Percentiles rank a stretch among this genome's conserved stretches.
Conservation (phyloP, 1,139 yeast genomes). For the Meyerozyma carpophila region DNA sequence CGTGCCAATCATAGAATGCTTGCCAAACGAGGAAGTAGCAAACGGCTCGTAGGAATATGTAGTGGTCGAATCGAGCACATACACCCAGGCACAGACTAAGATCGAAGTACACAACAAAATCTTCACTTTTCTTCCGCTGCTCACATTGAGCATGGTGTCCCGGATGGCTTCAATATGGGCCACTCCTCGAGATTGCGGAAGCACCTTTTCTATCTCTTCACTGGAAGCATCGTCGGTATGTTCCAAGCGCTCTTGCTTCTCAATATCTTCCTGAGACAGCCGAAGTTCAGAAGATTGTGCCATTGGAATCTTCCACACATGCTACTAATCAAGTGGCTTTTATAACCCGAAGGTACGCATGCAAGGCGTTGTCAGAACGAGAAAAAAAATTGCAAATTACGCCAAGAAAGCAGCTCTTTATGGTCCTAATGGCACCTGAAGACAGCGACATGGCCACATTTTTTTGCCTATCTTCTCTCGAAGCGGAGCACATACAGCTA, state of each 20-base stretch:
- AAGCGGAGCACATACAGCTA: no score
- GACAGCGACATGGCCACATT: no score
- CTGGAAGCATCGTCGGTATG: not conserved
- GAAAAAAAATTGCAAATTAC: no score
- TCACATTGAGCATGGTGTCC: conserved; percentile 14
- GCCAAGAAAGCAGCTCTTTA: no score
- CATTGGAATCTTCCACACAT: not conserved
- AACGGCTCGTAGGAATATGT: conserved; percentile 22
- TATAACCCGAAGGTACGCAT: not conserved
- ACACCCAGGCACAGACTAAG: conserved; percentile 31
- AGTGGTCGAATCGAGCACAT: conserved; percentile 31
- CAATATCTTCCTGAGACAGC: not conserved
- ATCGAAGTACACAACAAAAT: conserved; percentile 14
- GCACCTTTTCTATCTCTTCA: not conserved
- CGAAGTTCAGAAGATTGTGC: not conserved
- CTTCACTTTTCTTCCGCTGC: conserved; percentile 5
- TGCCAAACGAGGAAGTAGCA: conserved; percentile 27
- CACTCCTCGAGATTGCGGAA: conserved; percentile 19
- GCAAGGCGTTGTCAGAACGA: no score
- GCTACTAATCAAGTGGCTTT: not conserved
- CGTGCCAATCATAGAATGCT: conserved; percentile 30
- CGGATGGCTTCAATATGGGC: conserved; percentile 21
- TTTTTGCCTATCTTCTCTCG: no score
- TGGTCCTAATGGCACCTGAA: no score
- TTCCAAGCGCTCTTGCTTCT: not conserved